Conservation (phyloP, 169 alveolate genomes). For the Cyclospora cayetanensis region DNA sequence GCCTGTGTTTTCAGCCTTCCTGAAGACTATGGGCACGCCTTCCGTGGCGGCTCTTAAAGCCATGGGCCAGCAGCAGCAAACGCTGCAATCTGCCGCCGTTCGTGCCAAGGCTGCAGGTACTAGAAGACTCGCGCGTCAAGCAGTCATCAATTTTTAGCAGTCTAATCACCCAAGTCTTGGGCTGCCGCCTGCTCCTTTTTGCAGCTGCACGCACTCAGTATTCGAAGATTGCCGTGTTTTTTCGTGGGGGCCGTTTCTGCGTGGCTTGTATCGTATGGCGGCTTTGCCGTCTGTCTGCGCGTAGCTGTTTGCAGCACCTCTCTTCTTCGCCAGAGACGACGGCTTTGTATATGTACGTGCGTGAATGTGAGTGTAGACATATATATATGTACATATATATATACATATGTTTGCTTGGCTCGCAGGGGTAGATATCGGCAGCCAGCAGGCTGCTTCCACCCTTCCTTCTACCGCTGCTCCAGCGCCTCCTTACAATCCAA, state of each 20-base stretch:
- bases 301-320: background rate
- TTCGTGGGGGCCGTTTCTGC: background rate
- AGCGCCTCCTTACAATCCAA: background rate
- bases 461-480: background rate
- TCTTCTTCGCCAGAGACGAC: background rate
- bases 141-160: background rate
- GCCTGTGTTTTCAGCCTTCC: slow-evolving; percentile 4
- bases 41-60: slow-evolving; percentile 29
- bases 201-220: background rate
- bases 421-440: no score
- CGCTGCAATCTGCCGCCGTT: background rate
- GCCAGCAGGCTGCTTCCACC: background rate
- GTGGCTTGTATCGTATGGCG: background rate
- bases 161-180: background rate
- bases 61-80: slow-evolving; percentile 27
- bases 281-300: no score
- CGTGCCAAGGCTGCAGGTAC: background rate
- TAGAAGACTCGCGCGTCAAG: background rate
- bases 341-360: background rate
- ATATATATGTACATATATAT: no score
- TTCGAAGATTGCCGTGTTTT: no score
- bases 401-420: background rate
- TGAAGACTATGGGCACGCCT: slow-evolving; percentile 57
- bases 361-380: background rate
- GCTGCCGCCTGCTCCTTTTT: background rate